Conservation (phyloP, 169 alveolate species). For the Plasmodium knowlesi region DNA sequence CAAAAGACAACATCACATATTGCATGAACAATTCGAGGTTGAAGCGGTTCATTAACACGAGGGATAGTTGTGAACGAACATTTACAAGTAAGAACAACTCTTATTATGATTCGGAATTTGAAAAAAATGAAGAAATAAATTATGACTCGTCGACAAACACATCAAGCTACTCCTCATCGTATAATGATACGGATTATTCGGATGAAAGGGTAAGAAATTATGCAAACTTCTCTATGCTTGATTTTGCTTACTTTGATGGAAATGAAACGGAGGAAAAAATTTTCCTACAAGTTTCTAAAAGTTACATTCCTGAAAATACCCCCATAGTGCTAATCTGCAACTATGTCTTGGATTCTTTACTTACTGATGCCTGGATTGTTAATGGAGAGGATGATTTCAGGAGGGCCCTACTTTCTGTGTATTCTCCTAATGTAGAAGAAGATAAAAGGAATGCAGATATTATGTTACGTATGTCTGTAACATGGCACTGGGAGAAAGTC, state of each 20-base stretch:
- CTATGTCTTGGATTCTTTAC: conserved; percentile 87
- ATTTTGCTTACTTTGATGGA: conserved; percentile 87
- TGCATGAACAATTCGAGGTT: conserved; percentile 80
- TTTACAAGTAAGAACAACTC: conserved; percentile 52
- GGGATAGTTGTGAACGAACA: conserved; percentile 40
- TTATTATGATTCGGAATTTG: conserved; percentile 55
- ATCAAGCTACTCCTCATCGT: conserved; percentile 18
- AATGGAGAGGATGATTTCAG: conserved; percentile 78
- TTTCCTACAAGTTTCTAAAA: conserved; percentile 75
- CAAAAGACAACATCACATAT: conserved; percentile 81
- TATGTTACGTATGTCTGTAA: conserved; percentile 90
- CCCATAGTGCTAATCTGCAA: conserved; percentile 84
- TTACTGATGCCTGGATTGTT: conserved; percentile 86
- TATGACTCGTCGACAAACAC: conserved; percentile 16
- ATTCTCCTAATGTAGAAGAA: conserved; percentile 89
- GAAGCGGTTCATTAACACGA: conserved; percentile 66
- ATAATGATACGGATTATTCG: conserved; percentile 36
- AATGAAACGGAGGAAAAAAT: conserved; percentile 79
- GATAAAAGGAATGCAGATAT: conserved; percentile 87
- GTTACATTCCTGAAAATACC: conserved; percentile 78
- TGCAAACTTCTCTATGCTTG: conserved; percentile 80
- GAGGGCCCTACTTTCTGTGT: conserved; percentile 83
- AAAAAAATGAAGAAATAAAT: conserved; percentile 25
- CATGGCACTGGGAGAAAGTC: conserved; percentile 83
- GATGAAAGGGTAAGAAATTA: conserved; percentile 27